Base-by-base conservation (phyloP, 2,329 filamentous ascomycete genomes). In the Rhinocladiella similis region DNA sequence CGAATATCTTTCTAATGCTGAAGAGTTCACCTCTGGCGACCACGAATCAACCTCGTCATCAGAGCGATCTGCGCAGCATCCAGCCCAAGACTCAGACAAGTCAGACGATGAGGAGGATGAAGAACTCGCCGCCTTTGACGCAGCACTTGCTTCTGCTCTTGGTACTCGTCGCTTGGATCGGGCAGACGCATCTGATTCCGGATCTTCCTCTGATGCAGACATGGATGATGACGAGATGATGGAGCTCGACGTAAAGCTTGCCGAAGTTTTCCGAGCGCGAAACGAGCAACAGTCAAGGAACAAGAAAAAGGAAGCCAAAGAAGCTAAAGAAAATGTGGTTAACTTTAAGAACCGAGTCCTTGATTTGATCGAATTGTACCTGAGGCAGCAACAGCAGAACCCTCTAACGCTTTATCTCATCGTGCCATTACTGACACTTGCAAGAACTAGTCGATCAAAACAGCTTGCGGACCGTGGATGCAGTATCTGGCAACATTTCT, bases 221-320 rank as follows among this genome's bases (percentile, higher is more conserved):
- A 96, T 99, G 91, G 88, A 91, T 59, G 93, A 97, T 73, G 91
- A 93, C 16, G 88, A 96, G 69, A 97, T 97, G 94, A 86, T 96
- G 75, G 86, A 86, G 3, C 78, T 97, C 14, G 93, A 97, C 67
- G 83, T 83, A 10, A 88, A 93, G 68, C 83, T 99, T 3, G 84
- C 86, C 49, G 89, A 90, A 61, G 90, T 97, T 60, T 95, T 97
- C 80, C 85, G 86, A 63, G 86, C 92, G 63, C 85, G 87, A 47
- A 84, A 83, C 63, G 87, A 90, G 70, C 77, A 77, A 14, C 45
- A 57, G 4, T 39, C 51, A 20, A 76, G 78, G 1, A 86, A 81
- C 70, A 87, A 88, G 68, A 94, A 92, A 75, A 89, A 92, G 73
- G 87, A 94, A 68, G 88, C 89, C 66, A 90, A 90, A 69, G 88